Evolutionary conservation across 2,329 filamentous ascomycete species (phyloP).

Genomic region (Tolypocladium amazonense): DNA sequence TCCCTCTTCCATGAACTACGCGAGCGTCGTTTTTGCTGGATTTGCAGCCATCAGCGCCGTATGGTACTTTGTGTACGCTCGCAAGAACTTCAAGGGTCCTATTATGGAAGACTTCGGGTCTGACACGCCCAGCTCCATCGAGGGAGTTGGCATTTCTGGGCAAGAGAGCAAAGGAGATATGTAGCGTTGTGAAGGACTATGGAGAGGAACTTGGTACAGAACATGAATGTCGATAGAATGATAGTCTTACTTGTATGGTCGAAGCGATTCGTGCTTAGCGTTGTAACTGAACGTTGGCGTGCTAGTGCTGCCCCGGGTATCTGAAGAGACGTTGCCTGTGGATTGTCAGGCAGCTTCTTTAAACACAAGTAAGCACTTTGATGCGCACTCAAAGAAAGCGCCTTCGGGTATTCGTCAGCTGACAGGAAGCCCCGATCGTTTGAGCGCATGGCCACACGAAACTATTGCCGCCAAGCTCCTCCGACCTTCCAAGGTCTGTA

Average conservation of each 20-base stretch:
- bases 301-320: neutral
- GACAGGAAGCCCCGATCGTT: neutral
- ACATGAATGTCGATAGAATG: neutral
- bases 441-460: neutral
- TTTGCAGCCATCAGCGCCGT: constrained; percentile 48
- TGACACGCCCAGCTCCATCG: neutral
- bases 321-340: no score
- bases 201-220: no score
- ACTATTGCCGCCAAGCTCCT: neutral
- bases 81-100: constrained; percentile 55
- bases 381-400: neutral
- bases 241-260: neutral
- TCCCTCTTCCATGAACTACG: constrained; percentile 54
- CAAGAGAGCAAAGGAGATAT: neutral
- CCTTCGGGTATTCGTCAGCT: neutral
- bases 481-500: neutral
- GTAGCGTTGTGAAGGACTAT: neutral
- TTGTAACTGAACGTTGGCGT: neutral
- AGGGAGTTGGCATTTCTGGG: neutral
- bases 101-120: constrained; percentile 10
- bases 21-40: constrained; percentile 54
- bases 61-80: constrained; percentile 54
- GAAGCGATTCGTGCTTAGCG: neutral
- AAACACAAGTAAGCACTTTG: no score
- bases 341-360: no score